Conservation (phyloP, 163 green algal genomes). For the Scenedesmus sp. region DNA sequence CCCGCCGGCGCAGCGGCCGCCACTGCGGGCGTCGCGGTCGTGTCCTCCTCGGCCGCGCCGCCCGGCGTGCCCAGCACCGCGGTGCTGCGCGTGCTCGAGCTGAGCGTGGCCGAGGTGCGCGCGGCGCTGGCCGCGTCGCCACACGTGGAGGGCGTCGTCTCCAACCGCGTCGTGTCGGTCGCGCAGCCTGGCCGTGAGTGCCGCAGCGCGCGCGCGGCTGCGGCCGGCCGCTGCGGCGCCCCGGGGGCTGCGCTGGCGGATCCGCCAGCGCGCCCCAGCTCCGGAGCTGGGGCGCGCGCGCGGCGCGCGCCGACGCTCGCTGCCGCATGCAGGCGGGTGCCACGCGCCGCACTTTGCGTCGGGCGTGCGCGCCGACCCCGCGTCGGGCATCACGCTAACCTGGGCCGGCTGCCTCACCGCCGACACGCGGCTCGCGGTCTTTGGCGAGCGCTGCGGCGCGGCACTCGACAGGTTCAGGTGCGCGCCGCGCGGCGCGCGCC, state of each 20-base stretch:
- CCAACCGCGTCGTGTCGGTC: conserved; percentile 7
- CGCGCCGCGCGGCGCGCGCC: not conserved
- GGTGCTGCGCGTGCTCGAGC: too few relatives aligned
- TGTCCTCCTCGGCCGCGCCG: too few relatives aligned
- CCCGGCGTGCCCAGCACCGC: too few relatives aligned
- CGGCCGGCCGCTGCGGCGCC: not conserved
- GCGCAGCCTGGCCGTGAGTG: too few relatives aligned
- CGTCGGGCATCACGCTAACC: not conserved
- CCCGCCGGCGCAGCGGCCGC: too few relatives aligned
- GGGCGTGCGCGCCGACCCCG: not conserved
- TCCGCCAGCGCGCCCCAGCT: not conserved
- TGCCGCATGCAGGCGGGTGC: not conserved
- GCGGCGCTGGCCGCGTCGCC: too few relatives aligned
- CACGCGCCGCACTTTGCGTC: conserved; percentile 4
- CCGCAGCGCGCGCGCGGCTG: not conserved
- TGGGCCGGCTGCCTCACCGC: conserved; percentile 3
- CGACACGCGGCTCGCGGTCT: conserved; percentile 2
- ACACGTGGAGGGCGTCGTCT: too few relatives aligned
- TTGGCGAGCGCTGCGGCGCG: conserved; percentile 26
- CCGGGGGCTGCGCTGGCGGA: not conserved
- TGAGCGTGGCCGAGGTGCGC: too few relatives aligned
- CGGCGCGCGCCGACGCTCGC: not conserved
- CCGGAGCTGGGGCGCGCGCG: not conserved
- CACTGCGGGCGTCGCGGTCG: too few relatives aligned
- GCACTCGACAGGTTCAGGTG: conserved; percentile 29